Evolutionary conservation across 768 basidiomycete genomes (phyloP).

Genomic region (Rhodotorula graminis): DNA sequence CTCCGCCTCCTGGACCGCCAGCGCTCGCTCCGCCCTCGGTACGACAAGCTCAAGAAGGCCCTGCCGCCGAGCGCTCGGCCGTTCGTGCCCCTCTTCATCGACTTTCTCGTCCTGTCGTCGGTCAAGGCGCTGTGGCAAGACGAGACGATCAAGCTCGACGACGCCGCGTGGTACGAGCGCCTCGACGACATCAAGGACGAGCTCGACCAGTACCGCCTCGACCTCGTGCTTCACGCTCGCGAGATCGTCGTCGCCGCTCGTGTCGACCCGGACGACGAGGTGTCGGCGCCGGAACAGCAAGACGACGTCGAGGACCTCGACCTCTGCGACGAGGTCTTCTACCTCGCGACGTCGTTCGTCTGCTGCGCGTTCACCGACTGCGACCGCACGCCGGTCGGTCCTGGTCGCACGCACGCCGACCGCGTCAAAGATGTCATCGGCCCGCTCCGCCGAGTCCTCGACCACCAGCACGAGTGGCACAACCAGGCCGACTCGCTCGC

Average conservation of each 20-base stretch:
- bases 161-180: neutral
- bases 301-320: neutral
- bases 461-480: neutral
- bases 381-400: neutral
- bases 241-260: neutral
- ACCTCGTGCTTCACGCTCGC: neutral
- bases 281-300: accelerated
- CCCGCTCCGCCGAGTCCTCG: neutral
- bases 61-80: neutral
- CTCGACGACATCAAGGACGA: conserved; percentile 13
- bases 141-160: neutral
- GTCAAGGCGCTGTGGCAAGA: conserved; percentile 12
- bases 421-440: neutral
- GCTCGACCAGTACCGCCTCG: conserved; percentile 7
- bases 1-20: neutral
- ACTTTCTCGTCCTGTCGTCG: conserved; percentile 16
- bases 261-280: neutral
- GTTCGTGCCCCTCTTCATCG: conserved; percentile 18
- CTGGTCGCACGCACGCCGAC: neutral
- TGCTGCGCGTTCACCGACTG: neutral
- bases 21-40: neutral
- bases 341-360: neutral
- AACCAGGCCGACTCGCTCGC: neutral
- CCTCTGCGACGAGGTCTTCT: neutral
- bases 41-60: neutral